Evolutionary conservation across 2,329 filamentous ascomycete genomes (phyloP).

Genomic region (Apiospora sp.): DNA sequence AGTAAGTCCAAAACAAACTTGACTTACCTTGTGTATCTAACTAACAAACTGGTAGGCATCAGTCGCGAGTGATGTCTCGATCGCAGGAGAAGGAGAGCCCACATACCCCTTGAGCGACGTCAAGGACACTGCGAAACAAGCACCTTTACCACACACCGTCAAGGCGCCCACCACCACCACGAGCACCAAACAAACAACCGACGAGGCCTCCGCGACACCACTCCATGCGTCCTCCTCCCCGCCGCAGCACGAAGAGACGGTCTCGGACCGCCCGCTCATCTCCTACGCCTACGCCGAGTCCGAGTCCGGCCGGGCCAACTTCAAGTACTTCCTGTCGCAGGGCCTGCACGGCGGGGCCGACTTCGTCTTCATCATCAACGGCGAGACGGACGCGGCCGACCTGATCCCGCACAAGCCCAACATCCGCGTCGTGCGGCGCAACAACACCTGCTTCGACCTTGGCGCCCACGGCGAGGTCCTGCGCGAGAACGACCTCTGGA

Average conservation of each 20-base stretch:
- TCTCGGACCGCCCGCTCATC: constrained; percentile 38
- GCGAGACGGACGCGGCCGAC: constrained; percentile 37
- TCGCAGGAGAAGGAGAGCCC: not conserved
- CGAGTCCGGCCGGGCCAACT: constrained; percentile 41
- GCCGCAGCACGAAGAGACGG: not conserved
- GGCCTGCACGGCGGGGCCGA: constrained; percentile 48
- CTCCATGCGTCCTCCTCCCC: not conserved
- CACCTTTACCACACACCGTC: not conserved
- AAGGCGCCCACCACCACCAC: not conserved
- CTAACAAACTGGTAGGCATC: not conserved
- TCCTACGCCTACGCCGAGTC: constrained; percentile 48
- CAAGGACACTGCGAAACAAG: not conserved
- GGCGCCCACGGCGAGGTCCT: constrained; percentile 47
- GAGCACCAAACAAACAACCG: not conserved
- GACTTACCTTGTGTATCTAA: not conserved
- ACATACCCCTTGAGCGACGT: not conserved
- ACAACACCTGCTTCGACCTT: constrained; percentile 47
- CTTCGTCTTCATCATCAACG: constrained; percentile 51
- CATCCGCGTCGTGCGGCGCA: constrained; percentile 41
- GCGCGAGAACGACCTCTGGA: constrained; percentile 41
- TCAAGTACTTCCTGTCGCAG: constrained; percentile 46
- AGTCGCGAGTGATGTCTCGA: not conserved
- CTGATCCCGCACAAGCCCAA: constrained; percentile 43
- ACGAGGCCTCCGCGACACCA: not conserved
- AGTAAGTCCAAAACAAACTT: not conserved